Conservation (phyloP, 768 basidiomycete species). For the Amylocystis lapponica region DNA sequence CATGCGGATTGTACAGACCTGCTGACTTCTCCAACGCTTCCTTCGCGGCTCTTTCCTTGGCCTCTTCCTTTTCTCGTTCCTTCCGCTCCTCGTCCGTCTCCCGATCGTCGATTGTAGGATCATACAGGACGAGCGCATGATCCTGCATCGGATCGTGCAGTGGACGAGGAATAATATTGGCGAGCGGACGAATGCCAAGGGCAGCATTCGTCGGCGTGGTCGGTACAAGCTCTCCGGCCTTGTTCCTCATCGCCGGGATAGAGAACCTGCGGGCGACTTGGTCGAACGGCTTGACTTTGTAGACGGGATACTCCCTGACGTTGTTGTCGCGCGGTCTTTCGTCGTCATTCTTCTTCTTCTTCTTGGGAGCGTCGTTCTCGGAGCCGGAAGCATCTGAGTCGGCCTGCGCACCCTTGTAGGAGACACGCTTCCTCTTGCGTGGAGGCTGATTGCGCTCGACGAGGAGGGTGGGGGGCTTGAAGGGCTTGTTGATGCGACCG, state of each 20-base stretch:
- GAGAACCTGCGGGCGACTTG: conserved; percentile 63
- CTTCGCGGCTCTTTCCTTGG: conserved; percentile 52
- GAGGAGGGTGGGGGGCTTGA: conserved; percentile 62
- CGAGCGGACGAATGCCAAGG: conserved; percentile 79
- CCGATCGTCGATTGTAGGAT: conserved; percentile 90
- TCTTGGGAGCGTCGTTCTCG: conserved; percentile 43
- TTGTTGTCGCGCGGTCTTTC: conserved; percentile 51
- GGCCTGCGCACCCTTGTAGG: conserved; percentile 67
- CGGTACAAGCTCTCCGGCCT: conserved; percentile 57
- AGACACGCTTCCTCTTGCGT: conserved; percentile 84
- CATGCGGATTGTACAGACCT: conserved; percentile 83
- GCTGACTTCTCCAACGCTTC: conserved; percentile 66
- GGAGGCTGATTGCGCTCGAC: conserved; percentile 54
- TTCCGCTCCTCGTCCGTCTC: conserved; percentile 85
- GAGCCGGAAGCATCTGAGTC: conserved; percentile 48
- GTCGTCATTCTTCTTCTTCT: conserved; percentile 65
- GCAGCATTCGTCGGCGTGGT: conserved; percentile 60
- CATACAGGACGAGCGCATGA: conserved; percentile 95
- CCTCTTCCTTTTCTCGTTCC: conserved; percentile 70
- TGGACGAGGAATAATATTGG: conserved; percentile 81
- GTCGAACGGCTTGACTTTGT: conserved; percentile 73
- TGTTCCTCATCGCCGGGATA: conserved; percentile 74
- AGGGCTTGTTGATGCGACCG: conserved; percentile 68
- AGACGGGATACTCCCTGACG: conserved; percentile 71
- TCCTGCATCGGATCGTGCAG: conserved; percentile 98